phyloP scores from a whole-genome alignment of 2,329 filamentous ascomycete species.

The Penicillium expansum region DNA sequence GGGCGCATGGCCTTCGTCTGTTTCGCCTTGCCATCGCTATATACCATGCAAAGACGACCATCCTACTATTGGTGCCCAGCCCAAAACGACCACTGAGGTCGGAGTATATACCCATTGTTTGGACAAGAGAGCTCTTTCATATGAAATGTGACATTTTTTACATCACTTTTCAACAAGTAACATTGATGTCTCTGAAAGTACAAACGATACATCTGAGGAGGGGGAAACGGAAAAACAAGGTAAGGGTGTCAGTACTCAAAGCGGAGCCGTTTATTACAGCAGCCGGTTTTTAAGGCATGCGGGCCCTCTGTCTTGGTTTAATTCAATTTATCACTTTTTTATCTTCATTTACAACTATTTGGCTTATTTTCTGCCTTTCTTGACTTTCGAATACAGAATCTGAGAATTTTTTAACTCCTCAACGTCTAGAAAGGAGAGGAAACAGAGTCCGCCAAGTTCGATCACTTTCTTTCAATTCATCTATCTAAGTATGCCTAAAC shows the following conservation, averaged over 20 bases:
- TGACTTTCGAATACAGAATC: not conserved
- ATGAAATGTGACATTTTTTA: not conserved
- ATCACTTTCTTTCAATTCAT: conserved; percentile 1
- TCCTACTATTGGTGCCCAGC: not conserved
- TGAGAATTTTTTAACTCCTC: not conserved
- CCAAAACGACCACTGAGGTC: not conserved
- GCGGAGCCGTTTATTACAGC: conserved; percentile 6
- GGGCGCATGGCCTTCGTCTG: not conserved
- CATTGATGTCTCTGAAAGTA: not conserved
- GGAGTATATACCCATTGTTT: not conserved
- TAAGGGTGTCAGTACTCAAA: conserved; percentile 1
- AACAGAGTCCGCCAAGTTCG: not conserved
- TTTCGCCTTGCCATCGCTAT: not conserved
- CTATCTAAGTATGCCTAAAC: conserved; percentile 33
- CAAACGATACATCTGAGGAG: not conserved
- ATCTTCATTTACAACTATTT: not conserved
- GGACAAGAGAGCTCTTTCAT: not conserved
- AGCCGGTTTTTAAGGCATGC: conserved; percentile 8
- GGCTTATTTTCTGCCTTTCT: not conserved
- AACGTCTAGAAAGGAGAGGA: not conserved
- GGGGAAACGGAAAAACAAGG: not conserved
- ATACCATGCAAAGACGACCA: not conserved
- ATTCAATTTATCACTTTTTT: not conserved
- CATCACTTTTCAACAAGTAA: not conserved
- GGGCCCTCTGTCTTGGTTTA: not conserved